Evolutionary conservation across 176 grass and related monocot species (phyloP), one percentile per base, ranked within the genome.

Genomic region (Eremochloa ophiuroides): DNA sequence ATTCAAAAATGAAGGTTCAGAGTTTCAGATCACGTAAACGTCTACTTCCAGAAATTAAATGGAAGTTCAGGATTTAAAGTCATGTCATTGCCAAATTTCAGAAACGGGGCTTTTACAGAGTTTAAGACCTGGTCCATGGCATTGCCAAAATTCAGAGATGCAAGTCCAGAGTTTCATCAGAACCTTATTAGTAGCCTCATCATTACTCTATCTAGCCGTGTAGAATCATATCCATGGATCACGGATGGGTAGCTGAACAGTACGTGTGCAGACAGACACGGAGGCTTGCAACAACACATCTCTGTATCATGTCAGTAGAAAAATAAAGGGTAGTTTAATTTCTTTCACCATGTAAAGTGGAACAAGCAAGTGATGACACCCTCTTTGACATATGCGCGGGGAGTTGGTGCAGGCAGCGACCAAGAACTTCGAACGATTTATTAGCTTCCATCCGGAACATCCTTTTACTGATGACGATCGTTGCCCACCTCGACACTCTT

Each of bases 371-470:
- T 55, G 86, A 80, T 76, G 87, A n/a, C 75, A 77, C 67, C 69
- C 33, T 59, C 16, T 86, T 92, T 86, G 86, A 88, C 83, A 79
- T 69, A 83, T 81, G 83, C 33, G 13, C 77, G 66, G 58, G 75
- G 76, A 84, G 83, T 92, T 86, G 90, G 64, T 92, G 75, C 64
- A 84, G 87, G 77, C 84, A 87, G 86, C 81, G 83, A 89, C 87
- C 87, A 69, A 89, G 68, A 84, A 89, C 82, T 70, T 68, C 50
- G n/a, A 80, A 62, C 69, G 27, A 48, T 75, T 53, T 73, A 82
- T 69, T 80, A 56, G 42, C 82, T 66, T 79, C 73, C 74, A 73
- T 69, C 69, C 22, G 44, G 39, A 73, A 51, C 79, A 81, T 62
- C 63, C 73, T 89, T 82, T 79, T 64, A 35, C 42, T 30, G 59